These are phyloP conservation scores for Aureobasidium mangrovei DNA, from an alignment of 2,329 filamentous ascomycete genomes.

Conservation along the genomic window DNA sequence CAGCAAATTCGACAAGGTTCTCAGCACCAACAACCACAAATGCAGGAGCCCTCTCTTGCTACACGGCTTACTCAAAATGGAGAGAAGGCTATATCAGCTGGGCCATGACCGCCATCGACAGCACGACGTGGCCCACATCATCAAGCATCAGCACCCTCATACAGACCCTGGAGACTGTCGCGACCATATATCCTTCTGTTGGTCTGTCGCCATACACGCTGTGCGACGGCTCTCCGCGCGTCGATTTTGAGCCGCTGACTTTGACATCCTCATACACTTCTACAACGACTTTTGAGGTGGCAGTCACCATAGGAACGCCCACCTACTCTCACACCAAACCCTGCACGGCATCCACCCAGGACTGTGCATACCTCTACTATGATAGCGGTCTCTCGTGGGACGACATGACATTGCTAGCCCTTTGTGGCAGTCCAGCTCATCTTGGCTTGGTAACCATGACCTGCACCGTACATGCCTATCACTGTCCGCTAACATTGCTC, in stretches of 20 bases:
- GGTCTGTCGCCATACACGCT: slow-evolving; percentile 17
- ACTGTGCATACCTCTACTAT: slow-evolving; percentile 18
- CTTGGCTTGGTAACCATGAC: not conserved
- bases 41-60: slow-evolving; percentile 3
- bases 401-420: slow-evolving; percentile 3
- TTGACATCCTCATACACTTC: slow-evolving; percentile 5
- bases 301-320: not conserved
- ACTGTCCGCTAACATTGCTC: not conserved
- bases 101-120: not conserved
- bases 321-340: slow-evolving; percentile 15
- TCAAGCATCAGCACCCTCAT: not conserved
- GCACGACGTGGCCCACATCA: not conserved
- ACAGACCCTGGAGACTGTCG: not conserved
- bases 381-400: slow-evolving; percentile 14
- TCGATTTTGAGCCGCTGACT: slow-evolving; percentile 17
- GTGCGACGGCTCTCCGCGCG: slow-evolving; percentile 21
- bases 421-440: slow-evolving; percentile 17
- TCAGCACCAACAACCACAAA: not conserved
- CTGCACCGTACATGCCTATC: not conserved
- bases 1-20: not conserved
- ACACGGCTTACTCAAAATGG: not conserved
- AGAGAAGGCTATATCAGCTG: not conserved
- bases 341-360: slow-evolving; percentile 13
- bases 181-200: slow-evolving; percentile 6
- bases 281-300: not conserved